Conservation (phyloP, 805 yeast species). For the Ogataea chonburiensis region DNA sequence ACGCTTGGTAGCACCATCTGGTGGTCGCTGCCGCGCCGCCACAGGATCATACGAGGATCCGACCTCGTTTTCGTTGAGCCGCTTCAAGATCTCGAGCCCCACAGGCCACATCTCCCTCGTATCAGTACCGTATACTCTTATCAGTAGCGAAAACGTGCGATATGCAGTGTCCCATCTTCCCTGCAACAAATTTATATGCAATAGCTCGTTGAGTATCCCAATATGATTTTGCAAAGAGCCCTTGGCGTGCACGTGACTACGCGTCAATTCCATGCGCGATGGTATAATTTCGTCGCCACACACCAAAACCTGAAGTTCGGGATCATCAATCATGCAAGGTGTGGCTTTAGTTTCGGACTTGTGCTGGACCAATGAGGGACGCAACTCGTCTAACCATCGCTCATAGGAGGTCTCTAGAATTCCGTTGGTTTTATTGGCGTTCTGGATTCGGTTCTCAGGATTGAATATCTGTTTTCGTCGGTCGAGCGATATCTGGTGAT, state of each 20-base stretch:
- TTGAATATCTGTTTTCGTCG: conserved; percentile 8
- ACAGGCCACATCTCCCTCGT: conserved; percentile 60
- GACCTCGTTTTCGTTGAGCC: conserved; percentile 25
- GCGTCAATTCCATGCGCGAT: conserved; percentile 7
- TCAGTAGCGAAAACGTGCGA: conserved; percentile 47
- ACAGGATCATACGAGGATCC: conserved; percentile 3
- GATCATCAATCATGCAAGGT: conserved; percentile 2
- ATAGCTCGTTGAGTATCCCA: conserved; percentile 39
- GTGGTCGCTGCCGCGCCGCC: conserved; percentile 3
- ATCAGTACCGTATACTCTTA: conserved; percentile 51
- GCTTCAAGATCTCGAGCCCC: conserved; percentile 53
- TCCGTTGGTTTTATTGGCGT: conserved; percentile 18
- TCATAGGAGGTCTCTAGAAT: conserved; percentile 23
- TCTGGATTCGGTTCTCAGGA: conserved; percentile 10
- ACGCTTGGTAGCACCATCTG: conserved; percentile 5
- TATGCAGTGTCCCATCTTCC: conserved; percentile 58
- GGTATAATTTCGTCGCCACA: conserved; percentile 19
- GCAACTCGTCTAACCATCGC: conserved; percentile 19
- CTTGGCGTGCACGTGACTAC: conserved; percentile 17
- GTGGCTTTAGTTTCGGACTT: neutral
- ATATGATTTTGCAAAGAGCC: conserved; percentile 18
- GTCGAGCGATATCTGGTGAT: conserved; percentile 2
- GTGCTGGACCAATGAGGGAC: conserved; percentile 7
- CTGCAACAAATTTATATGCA: conserved; percentile 49
- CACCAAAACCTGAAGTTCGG: conserved; percentile 7